Percentiles rank a stretch among this genome's conserved stretches.
Evolutionary conservation across 257 asterid species (phyloP).

Genomic region (Prunella vulgaris): DNA sequence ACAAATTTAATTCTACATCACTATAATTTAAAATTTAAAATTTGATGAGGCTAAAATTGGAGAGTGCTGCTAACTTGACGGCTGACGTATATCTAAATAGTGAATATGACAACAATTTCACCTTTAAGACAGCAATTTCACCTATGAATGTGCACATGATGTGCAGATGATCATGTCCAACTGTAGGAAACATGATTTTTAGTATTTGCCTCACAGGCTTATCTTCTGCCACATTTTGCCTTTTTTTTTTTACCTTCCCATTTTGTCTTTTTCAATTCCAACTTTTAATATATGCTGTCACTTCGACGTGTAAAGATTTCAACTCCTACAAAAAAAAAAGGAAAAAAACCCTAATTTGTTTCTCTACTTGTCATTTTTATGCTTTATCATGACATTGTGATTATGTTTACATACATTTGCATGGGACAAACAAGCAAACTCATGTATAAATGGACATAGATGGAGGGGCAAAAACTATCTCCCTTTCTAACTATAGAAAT

Average conservation of each 20-base stretch:
- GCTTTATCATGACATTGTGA: background rate
- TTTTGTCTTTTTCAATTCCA: too few species aligned
- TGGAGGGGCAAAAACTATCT: too few species aligned
- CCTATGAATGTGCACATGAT: constrained; percentile 1
- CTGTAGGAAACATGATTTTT: constrained; percentile 15
- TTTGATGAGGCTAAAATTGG: too few species aligned
- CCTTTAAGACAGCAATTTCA: background rate
- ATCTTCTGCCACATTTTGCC: constrained; percentile 15
- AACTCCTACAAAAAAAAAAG: background rate
- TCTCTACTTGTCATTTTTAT: background rate
- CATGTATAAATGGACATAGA: background rate
- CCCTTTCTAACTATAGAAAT: too few species aligned
- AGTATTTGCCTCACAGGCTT: background rate
- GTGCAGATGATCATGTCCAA: constrained; percentile 18
- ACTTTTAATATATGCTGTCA: background rate
- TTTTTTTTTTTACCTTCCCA: too few species aligned
- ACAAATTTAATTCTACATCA: too few species aligned
- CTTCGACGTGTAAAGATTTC: background rate
- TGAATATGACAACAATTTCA: background rate
- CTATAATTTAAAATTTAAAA: too few species aligned
- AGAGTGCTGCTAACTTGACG: background rate
- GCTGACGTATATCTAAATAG: background rate
- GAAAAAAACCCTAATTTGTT: too few species aligned
- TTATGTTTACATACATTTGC: background rate
- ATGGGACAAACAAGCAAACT: background rate